Evolutionary conservation across 192 early-diverging fungal genomes (phyloP).

Genomic region (Physocladia obscura): DNA sequence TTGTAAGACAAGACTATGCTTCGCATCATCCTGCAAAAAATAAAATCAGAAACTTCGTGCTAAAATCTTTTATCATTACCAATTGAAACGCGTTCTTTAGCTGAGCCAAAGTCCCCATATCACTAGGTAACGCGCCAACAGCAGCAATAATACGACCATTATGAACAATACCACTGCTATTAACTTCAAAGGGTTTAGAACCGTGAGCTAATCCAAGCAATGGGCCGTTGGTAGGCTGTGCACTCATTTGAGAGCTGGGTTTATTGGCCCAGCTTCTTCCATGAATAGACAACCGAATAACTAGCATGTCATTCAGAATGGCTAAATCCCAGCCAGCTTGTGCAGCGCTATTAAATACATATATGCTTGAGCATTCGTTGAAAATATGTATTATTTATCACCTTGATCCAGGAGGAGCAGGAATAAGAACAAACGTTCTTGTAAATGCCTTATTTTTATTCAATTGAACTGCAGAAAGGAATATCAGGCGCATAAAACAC

Average conservation of each 20-base stretch:
- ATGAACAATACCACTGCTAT: not conserved
- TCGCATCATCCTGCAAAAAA: constrained; percentile 34
- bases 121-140: constrained; percentile 9
- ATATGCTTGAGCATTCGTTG: too few relatives aligned
- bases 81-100: constrained; percentile 29
- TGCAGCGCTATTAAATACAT: not conserved
- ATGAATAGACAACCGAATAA: constrained; percentile 12
- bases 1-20: constrained; percentile 28
- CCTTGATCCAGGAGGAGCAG: constrained; percentile 35
- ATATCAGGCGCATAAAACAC: not conserved
- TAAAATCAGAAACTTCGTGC: not conserved
- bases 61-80: constrained; percentile 14
- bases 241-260: not conserved
- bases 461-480: constrained; percentile 6
- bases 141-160: not conserved
- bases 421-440: constrained; percentile 43
- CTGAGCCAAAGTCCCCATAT: constrained; percentile 6
- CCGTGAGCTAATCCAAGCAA: constrained; percentile 22
- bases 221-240: constrained; percentile 13
- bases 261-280: constrained; percentile 10
- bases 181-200: constrained; percentile 2
- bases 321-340: constrained; percentile 12
- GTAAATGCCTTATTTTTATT: constrained; percentile 29
- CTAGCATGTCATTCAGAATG: constrained; percentile 23
- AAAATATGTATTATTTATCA: too few relatives aligned